Base-by-base conservation (phyloP, 495 filamentous ascomycete genomes). In the Penicillium desertorum region DNA sequence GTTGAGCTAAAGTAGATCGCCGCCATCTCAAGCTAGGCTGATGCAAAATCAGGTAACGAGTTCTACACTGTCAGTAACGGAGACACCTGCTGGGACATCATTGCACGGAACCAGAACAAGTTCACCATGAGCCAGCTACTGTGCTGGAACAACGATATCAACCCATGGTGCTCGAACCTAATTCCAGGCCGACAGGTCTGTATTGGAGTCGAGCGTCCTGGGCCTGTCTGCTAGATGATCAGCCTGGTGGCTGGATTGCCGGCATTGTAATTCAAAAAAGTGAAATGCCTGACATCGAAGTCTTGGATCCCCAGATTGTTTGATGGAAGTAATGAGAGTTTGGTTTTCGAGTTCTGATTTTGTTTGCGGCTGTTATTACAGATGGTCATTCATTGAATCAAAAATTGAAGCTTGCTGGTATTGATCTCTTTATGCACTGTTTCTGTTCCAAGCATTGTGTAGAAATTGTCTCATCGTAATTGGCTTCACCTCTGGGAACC, bases 81-180 rank as follows among this genome's bases (percentile, higher is more conserved):
- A 12, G 66, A 69, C 49, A 69, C 66, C 20, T 69, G 66, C 56
- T 69, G 61, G 64, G 62, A 67, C 32, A 67, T 69, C 5, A 59
- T 67, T 16, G 8, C 29, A 1, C 45, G 53, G 2, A 57, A 51
- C 41, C 51, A 59, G 9, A 58, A 64, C 16, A 54, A 46, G 20
- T 57, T 69, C 45, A 67, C 64, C 22, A 64, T 69, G 19, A 59
- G 42, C 16, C 59, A 69, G 22, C 54, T 69, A 1, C 34, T 65
- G 9, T 69, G 66, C 47, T 69, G 66, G 66, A 69, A 69, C 32
- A 58, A 64, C 7, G 64, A 69, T 20, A 64, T 69, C 57, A 69
- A 69, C 30, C 46, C 59, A 2, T 39, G 16, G 48, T 69, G 66
- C 56, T 59, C 66, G 16, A 69, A 69, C 37, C 55, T 69, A 3